Conservation (phyloP, 2,329 filamentous ascomycete species). For the Ceratocystis ficicola region DNA sequence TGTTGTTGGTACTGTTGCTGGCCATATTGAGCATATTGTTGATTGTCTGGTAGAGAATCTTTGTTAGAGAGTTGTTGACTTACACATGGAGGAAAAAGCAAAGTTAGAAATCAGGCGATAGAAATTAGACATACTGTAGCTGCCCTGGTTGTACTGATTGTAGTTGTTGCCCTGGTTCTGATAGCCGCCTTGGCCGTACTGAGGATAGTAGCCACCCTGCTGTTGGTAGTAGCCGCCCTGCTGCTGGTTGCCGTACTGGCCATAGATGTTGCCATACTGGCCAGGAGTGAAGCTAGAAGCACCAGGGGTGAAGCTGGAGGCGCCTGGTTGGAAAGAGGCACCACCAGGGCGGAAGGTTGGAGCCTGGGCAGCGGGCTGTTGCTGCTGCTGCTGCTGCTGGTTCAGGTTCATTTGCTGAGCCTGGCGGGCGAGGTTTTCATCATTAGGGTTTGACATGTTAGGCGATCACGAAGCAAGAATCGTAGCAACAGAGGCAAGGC, state of each 20-base stretch:
- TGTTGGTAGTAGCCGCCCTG: conserved; percentile 38
- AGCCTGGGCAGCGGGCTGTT: conserved; percentile 35
- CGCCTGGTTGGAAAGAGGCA: conserved; percentile 49
- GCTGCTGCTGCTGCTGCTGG: conserved; percentile 56
- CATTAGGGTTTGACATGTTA: conserved; percentile 79
- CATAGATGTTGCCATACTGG: conserved; percentile 48
- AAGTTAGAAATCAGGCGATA: background rate
- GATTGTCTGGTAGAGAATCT: conserved; percentile 16
- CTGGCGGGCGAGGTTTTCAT: conserved; percentile 81
- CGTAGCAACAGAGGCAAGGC: background rate
- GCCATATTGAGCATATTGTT: conserved; percentile 31
- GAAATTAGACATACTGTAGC: conserved; percentile 29
- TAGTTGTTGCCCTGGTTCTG: conserved; percentile 35
- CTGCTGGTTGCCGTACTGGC: conserved; percentile 41
- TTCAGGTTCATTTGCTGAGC: conserved; percentile 68
- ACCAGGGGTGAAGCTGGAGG: conserved; percentile 59
- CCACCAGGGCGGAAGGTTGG: conserved; percentile 38
- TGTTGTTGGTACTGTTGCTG: conserved; percentile 43
- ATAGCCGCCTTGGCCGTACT: conserved; percentile 25
- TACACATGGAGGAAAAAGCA: conserved; percentile 1
- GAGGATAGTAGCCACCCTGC: conserved; percentile 34
- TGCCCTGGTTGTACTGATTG: conserved; percentile 39
- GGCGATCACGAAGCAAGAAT: no score
- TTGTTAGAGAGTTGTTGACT: background rate
- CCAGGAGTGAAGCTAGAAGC: conserved; percentile 61